These are phyloP conservation scores for Ilex paraguariensis DNA, from an alignment of 305 asterid genomes.

Conservation along the genomic window DNA sequence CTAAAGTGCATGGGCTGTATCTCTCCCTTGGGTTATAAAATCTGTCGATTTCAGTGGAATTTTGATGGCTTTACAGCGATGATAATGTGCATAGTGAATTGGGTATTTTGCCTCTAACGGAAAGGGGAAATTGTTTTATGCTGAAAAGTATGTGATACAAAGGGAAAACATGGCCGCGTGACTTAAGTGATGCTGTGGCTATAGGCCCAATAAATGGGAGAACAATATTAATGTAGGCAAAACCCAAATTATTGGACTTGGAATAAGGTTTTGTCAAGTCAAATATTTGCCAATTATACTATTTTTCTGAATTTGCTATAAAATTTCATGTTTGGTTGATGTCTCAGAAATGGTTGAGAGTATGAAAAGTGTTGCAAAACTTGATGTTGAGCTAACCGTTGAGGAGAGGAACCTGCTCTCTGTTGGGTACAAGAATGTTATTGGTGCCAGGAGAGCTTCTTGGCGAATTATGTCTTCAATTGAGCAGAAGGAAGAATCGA, in stretches of 20 bases:
- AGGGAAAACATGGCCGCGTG: background rate
- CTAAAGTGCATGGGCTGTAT: too few relatives aligned
- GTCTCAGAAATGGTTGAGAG: conserved; percentile 81
- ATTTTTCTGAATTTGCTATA: background rate
- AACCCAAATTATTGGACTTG: too few relatives aligned
- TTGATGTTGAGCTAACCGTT: conserved; percentile 73
- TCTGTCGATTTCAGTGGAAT: too few relatives aligned
- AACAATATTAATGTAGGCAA: too few relatives aligned
- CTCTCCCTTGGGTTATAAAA: too few relatives aligned
- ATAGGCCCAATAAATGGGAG: too few relatives aligned
- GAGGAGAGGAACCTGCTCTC: conserved; percentile 89
- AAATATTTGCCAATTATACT: too few relatives aligned
- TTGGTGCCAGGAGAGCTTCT: conserved; percentile 89
- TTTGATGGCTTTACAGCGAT: too few relatives aligned
- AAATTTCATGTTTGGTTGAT: conserved; percentile 1
- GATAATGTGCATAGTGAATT: too few relatives aligned
- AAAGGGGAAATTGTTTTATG: background rate
- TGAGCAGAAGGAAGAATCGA: conserved; percentile 84
- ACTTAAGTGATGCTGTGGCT: too few relatives aligned
- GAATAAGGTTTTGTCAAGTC: too few relatives aligned
- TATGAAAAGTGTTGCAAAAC: conserved; percentile 78
- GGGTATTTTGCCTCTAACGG: too few relatives aligned
- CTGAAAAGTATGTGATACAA: background rate
- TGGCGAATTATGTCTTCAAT: conserved; percentile 94
- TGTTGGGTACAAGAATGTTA: conserved; percentile 93